Percentiles rank a stretch among this genome's conserved stretches.
Conservation (phyloP, 2,329 filamentous ascomycete genomes). For the Ilyonectria robusta region DNA sequence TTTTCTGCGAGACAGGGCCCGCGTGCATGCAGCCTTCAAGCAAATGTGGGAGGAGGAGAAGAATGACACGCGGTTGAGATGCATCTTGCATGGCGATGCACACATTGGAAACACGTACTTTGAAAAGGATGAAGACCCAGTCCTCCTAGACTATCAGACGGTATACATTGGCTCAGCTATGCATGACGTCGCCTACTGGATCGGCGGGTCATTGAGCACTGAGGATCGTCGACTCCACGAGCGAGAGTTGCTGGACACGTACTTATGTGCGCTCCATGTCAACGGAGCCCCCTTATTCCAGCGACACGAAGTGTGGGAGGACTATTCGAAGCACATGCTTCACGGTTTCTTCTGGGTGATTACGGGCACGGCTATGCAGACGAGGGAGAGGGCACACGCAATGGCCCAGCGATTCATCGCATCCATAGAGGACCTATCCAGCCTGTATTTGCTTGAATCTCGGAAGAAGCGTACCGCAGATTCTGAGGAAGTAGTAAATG, state of each 20-base stretch:
- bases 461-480: neutral
- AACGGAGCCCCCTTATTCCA: neutral
- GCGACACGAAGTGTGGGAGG: constrained; percentile 7
- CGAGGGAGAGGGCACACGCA: constrained; percentile 9
- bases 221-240: constrained; percentile 13
- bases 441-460: constrained; percentile 21
- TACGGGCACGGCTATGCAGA: constrained; percentile 26
- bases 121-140: neutral
- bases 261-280: neutral
- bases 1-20: neutral
- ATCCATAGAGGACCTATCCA: constrained; percentile 27
- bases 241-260: constrained; percentile 12
- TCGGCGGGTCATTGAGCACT: neutral
- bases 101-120: constrained; percentile 16
- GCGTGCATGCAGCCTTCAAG: neutral
- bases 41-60: neutral
- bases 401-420: constrained; percentile 22
- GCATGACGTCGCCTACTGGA: constrained; percentile 21
- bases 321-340: constrained; percentile 21
- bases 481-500: neutral
- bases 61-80: neutral
- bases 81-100: constrained; percentile 14
- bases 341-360: constrained; percentile 30
- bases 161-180: constrained; percentile 18
- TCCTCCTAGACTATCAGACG: constrained; percentile 24